Conservation (phyloP, 352 stramenopile genomes). For the Vaucheria bursata region DNA sequence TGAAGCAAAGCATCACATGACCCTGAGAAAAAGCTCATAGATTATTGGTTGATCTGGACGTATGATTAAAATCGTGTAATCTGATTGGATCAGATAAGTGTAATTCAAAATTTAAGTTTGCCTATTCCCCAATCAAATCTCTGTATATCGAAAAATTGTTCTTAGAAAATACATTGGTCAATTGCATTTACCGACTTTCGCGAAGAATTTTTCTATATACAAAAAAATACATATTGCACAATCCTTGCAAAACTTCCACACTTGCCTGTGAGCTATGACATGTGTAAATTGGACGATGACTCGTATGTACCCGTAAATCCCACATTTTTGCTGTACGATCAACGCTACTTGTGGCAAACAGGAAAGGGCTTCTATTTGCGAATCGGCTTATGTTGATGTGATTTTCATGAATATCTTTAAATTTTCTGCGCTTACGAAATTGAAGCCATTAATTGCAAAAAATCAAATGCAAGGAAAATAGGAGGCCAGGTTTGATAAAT, state of each 20-base stretch:
- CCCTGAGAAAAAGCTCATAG: no score
- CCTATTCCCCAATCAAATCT: no score
- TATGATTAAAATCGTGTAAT: neutral
- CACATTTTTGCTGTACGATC: slow-evolving; percentile 51
- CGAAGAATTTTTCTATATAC: no score
- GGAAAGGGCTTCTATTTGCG: slow-evolving; percentile 49
- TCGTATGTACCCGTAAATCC: slow-evolving; percentile 28
- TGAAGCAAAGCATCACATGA: slow-evolving; percentile 52
- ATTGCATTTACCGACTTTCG: no score
- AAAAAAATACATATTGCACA: no score
- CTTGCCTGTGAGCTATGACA: slow-evolving; percentile 6
- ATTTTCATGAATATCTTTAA: slow-evolving; percentile 48
- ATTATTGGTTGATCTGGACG: neutral
- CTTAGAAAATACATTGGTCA: no score
- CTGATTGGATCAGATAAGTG: no score
- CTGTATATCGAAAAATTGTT: no score
- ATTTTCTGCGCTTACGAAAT: slow-evolving; percentile 22
- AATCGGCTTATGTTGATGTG: slow-evolving; percentile 57
- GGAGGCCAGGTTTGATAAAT: neutral
- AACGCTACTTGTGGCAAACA: slow-evolving; percentile 53
- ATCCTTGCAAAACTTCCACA: no score
- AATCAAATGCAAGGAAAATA: neutral
- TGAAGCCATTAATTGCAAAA: neutral
- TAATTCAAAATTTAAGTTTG: no score
- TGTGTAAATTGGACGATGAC: neutral